phyloP scores from a whole-genome alignment of 345 rosid species.

The Hypericum androsaemum region DNA sequence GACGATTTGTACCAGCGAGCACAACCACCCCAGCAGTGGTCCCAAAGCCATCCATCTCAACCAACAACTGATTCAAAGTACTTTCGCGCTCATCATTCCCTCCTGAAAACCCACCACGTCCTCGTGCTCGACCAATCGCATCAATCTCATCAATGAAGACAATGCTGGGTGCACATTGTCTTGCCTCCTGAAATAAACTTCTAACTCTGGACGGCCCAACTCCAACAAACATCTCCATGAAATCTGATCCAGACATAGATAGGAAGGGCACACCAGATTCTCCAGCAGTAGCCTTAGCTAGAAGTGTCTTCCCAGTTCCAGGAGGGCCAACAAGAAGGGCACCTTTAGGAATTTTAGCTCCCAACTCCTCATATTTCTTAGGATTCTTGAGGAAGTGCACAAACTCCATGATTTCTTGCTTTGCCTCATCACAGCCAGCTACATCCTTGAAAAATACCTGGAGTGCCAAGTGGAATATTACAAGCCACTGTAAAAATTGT shows the following conservation, averaged over 20 bases:
- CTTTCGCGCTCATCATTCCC: conserved; percentile 94
- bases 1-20: conserved; percentile 95
- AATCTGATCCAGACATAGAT: conserved; percentile 93
- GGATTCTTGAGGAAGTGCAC: conserved; percentile 94
- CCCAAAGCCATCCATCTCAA: conserved; percentile 98
- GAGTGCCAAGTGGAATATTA: conserved; percentile 8
- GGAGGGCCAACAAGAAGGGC: conserved; percentile 94
- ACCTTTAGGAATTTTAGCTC: conserved; percentile 94
- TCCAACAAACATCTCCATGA: conserved; percentile 99
- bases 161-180: conserved; percentile 85
- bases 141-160: conserved; percentile 91
- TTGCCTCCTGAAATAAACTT: conserved; percentile 89
- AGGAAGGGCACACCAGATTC: conserved; percentile 91
- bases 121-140: conserved; percentile 94
- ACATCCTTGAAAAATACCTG: conserved; percentile 88
- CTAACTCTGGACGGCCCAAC: conserved; percentile 98
- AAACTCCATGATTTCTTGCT: conserved; percentile 95
- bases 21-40: conserved; percentile 92
- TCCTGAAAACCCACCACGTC: conserved; percentile 84
- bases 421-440: conserved; percentile 98
- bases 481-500: not conserved
- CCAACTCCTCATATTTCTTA: conserved; percentile 83
- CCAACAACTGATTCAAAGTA: conserved; percentile 80
- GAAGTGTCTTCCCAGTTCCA: conserved; percentile 95
- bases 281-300: conserved; percentile 96